These are phyloP conservation scores for Neofusicoccum umdonicola DNA, from an alignment of 2,329 filamentous ascomycete species.

Conservation along the genomic window DNA sequence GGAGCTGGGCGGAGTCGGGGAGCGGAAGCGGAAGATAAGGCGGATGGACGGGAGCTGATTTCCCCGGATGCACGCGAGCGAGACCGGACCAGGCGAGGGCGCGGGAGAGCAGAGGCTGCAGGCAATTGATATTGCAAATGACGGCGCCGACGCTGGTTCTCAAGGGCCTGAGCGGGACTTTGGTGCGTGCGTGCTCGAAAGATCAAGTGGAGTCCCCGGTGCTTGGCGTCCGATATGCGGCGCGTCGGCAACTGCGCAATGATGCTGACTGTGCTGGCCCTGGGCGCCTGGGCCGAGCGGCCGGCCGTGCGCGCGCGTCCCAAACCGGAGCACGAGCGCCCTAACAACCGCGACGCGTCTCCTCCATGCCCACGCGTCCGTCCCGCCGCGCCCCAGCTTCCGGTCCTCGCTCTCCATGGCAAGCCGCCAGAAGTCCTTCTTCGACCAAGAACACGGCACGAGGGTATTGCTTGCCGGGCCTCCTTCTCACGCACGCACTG, in stretches of 20 bases:
- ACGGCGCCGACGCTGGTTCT: not conserved
- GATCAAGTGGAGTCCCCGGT: slow-evolving; percentile 4
- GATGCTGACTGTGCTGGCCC: not conserved
- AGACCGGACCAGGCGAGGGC: not conserved
- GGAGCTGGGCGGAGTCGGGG: not conserved
- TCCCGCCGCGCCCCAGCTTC: not conserved
- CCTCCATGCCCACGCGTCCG: not conserved
- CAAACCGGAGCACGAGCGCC: not conserved
- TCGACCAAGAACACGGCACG: slow-evolving; percentile 44
- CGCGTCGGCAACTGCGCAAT: not conserved
- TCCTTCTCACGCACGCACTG: not conserved
- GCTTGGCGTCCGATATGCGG: slow-evolving; percentile 1
- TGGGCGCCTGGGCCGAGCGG: not conserved
- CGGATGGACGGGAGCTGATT: not conserved
- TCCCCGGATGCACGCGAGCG: not conserved
- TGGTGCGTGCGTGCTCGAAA: not conserved
- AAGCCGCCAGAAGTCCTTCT: slow-evolving; percentile 51
- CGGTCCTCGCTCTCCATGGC: slow-evolving; percentile 36
- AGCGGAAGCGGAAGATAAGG: slow-evolving; percentile 15
- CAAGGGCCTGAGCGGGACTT: not conserved
- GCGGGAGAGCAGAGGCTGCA: not conserved
- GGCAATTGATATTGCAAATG: not conserved
- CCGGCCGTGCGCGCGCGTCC: not conserved
- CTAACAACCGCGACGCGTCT: slow-evolving; percentile 18
- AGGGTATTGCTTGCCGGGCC: not conserved